Evolutionary conservation across 108 stramenopile species (phyloP).

Genomic region (Nitzschia putrida): DNA sequence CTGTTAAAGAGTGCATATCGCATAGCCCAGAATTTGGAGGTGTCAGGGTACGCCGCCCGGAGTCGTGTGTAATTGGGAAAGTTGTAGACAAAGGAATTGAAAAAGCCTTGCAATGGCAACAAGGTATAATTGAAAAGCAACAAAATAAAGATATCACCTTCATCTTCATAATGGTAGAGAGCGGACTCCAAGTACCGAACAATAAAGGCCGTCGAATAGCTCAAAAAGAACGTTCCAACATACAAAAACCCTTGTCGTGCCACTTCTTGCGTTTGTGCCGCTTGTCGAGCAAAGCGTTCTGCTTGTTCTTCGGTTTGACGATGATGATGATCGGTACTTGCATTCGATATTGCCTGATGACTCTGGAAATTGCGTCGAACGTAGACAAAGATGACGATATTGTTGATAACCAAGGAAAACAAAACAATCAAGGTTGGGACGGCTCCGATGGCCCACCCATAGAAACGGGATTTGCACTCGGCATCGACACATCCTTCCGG

Average conservation of each 20-base stretch:
- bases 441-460: slow-evolving; percentile 1
- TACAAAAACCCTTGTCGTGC: slow-evolving; percentile 33
- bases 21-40: neutral
- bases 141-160: slow-evolving; percentile 25
- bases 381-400: slow-evolving; percentile 12
- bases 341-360: neutral
- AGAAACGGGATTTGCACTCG: slow-evolving; percentile 5
- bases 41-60: slow-evolving; percentile 12
- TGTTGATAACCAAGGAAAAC: slow-evolving; percentile 11
- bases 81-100: slow-evolving; percentile 51
- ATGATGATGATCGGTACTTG: no score
- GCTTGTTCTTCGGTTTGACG: neutral
- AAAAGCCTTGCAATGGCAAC: slow-evolving; percentile 62
- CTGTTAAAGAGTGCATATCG: slow-evolving; percentile 1
- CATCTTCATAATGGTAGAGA: slow-evolving; percentile 6
- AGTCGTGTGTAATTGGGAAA: slow-evolving; percentile 46
- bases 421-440: slow-evolving; percentile 6
- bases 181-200: slow-evolving; percentile 25
- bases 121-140: slow-evolving; percentile 46
- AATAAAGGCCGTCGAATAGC: slow-evolving; percentile 7
- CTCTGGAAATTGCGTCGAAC: slow-evolving; percentile 1
- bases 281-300: neutral
- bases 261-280: slow-evolving; percentile 11
- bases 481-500: slow-evolving; percentile 14
- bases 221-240: slow-evolving; percentile 21